A percentile compares a stretch with the other conserved stretches of the same genome.
Evolutionary conservation across 768 basidiomycete genomes (phyloP).

Genomic region (Trametes sanguinea): DNA sequence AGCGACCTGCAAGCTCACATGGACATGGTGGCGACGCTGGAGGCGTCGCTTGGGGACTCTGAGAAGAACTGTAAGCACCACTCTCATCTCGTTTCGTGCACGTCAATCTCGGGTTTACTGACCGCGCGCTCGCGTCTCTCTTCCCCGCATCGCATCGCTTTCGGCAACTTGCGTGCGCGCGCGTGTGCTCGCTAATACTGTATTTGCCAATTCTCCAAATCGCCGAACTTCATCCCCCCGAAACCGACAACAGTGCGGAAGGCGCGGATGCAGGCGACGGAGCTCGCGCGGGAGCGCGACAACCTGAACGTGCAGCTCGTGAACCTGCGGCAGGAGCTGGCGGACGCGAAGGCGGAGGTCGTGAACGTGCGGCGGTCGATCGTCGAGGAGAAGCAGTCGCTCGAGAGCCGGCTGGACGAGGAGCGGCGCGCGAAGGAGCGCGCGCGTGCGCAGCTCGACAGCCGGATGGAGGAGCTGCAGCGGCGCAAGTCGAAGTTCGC

Average conservation of each 20-base stretch:
- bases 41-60: conserved; percentile 85
- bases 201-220: too few species aligned
- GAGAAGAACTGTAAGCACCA: conserved; percentile 83
- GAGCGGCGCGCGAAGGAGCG: conserved; percentile 90
- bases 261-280: conserved; percentile 91
- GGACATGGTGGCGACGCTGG: conserved; percentile 83
- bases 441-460: conserved; percentile 82
- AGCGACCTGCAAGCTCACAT: conserved; percentile 88
- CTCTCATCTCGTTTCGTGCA: conserved; percentile 8
- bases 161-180: conserved; percentile 4
- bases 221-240: too few species aligned
- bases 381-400: conserved; percentile 85
- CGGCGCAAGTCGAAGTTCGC: conserved; percentile 91
- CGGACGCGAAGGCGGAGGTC: conserved; percentile 80
- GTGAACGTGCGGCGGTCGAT: conserved; percentile 74
- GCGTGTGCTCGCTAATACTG: background rate
- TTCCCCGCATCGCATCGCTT: background rate
- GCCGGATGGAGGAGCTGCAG: conserved; percentile 81
- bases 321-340: conserved; percentile 67
- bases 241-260: conserved; percentile 67
- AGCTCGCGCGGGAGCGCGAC: conserved; percentile 85
- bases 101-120: conserved; percentile 6
- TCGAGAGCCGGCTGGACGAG: conserved; percentile 82
- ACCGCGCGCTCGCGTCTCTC: conserved; percentile 1
- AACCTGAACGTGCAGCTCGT: conserved; percentile 65